Conservation (phyloP, 768 basidiomycete species). For the Atractiella rhizophila region DNA sequence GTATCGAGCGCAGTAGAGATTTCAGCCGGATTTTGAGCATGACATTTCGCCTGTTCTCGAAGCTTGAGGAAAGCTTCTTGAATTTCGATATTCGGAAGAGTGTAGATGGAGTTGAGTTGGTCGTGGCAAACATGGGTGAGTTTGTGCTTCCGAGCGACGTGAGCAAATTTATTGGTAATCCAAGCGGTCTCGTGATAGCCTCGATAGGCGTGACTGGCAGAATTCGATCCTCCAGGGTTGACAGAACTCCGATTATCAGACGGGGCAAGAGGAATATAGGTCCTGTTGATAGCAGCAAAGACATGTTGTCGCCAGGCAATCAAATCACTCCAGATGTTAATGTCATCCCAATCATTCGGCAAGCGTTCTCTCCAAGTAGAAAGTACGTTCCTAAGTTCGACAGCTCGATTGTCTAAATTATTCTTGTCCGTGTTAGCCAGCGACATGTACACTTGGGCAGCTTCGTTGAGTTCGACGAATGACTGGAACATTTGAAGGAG, state of each 20-base stretch:
- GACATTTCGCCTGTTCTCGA: conserved; percentile 90
- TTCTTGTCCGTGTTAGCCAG: conserved; percentile 57
- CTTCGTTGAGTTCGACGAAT: conserved; percentile 90
- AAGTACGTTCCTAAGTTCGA: conserved; percentile 83
- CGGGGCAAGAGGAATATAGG: conserved; percentile 70
- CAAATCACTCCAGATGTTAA: conserved; percentile 96
- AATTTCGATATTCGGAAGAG: conserved; percentile 96
- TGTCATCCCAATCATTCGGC: conserved; percentile 86
- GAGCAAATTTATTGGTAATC: conserved; percentile 99
- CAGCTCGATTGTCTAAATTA: conserved; percentile 83
- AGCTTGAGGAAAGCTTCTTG: conserved; percentile 98
- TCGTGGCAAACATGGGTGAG: conserved; percentile 86
- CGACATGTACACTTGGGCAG: conserved; percentile 66
- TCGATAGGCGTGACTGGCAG: conserved; percentile 57
- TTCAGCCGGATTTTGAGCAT: conserved; percentile 84
- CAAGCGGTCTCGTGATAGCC: conserved; percentile 98
- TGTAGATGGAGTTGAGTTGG: conserved; percentile 89
- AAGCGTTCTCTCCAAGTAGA: conserved; percentile 92
- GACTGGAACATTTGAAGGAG: conserved; percentile 95
- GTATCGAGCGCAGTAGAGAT: conserved; percentile 84
- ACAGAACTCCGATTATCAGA: no score
- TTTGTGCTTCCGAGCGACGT: conserved; percentile 91
- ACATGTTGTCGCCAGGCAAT: conserved; percentile 98
- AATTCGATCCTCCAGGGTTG: conserved; percentile 22
- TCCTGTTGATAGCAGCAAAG: conserved; percentile 85